These are phyloP conservation scores for Hepatocystis sp. DNA, from an alignment of 169 alveolate species.

Conservation along the genomic window DNA sequence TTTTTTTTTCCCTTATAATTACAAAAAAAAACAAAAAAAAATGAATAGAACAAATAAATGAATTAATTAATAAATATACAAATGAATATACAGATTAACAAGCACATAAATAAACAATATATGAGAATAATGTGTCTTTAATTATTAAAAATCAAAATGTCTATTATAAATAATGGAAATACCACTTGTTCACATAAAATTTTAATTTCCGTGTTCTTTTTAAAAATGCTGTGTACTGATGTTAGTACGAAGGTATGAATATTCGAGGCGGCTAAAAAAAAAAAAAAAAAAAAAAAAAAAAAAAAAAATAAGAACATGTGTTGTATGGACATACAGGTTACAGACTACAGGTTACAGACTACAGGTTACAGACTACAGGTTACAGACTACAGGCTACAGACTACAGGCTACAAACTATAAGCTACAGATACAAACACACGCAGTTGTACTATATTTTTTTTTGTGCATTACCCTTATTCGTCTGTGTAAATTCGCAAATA, in stretches of 20 bases:
- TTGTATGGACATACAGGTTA: not conserved
- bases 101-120: conserved; percentile 4
- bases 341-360: too few relatives aligned
- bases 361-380: too few relatives aligned
- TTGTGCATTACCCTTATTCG: conserved; percentile 50
- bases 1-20: too few relatives aligned
- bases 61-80: too few relatives aligned
- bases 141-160: conserved; percentile 32
- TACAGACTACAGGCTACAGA: too few relatives aligned
- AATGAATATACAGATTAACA: too few relatives aligned
- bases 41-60: too few relatives aligned
- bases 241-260: conserved; percentile 30
- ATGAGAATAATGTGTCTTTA: not conserved
- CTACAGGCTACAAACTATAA: too few relatives aligned
- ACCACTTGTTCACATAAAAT: conserved; percentile 41
- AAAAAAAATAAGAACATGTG: not conserved
- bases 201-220: conserved; percentile 6
- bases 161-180: conserved; percentile 69
- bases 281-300: not conserved
- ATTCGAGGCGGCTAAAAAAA: conserved; percentile 35
- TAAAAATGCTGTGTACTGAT: conserved; percentile 25
- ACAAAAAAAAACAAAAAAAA: too few relatives aligned
- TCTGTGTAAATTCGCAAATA: conserved; percentile 47
- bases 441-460: too few relatives aligned
- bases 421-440: too few relatives aligned